These are phyloP conservation scores for Glarea lozoyensis DNA, from an alignment of 495 filamentous ascomycete species.

Conservation along the genomic window DNA sequence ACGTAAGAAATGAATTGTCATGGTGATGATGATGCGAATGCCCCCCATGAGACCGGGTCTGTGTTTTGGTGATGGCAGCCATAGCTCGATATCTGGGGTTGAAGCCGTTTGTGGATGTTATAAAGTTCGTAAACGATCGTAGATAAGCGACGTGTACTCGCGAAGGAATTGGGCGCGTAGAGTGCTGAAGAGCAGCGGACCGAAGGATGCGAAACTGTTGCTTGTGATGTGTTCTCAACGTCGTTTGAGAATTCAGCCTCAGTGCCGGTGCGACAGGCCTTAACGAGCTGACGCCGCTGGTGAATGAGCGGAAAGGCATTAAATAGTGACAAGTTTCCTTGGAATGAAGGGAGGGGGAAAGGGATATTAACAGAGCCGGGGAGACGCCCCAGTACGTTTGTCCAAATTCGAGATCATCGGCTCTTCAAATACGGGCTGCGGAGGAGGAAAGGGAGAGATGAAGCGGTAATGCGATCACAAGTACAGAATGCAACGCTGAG, in stretches of 20 bases:
- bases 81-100: slow-evolving; percentile 15
- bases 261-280: slow-evolving; percentile 11
- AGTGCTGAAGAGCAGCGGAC: slow-evolving; percentile 11
- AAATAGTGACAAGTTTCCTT: too few relatives aligned
- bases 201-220: slow-evolving; percentile 18
- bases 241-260: slow-evolving; percentile 13
- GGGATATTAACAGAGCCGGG: slow-evolving; percentile 11
- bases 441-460: too few relatives aligned
- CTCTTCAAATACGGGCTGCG: background rate
- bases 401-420: slow-evolving; percentile 7
- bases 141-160: slow-evolving; percentile 2
- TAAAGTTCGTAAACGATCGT: slow-evolving; percentile 14
- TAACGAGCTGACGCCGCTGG: slow-evolving; percentile 17
- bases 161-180: slow-evolving; percentile 2
- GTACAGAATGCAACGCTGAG: too few relatives aligned
- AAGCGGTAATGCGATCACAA: too few relatives aligned
- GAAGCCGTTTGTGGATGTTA: slow-evolving; percentile 11
- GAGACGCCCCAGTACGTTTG: slow-evolving; percentile 11
- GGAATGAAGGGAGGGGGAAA: too few relatives aligned
- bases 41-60: slow-evolving; percentile 39
- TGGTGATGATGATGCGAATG: slow-evolving; percentile 67
- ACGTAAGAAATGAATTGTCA: slow-evolving; percentile 84
- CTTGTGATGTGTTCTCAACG: slow-evolving; percentile 27
- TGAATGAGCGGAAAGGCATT: slow-evolving; percentile 15
- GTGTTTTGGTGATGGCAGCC: slow-evolving; percentile 30